Conservation (phyloP, 345 rosid species). For the Capsella bursapastoris region DNA sequence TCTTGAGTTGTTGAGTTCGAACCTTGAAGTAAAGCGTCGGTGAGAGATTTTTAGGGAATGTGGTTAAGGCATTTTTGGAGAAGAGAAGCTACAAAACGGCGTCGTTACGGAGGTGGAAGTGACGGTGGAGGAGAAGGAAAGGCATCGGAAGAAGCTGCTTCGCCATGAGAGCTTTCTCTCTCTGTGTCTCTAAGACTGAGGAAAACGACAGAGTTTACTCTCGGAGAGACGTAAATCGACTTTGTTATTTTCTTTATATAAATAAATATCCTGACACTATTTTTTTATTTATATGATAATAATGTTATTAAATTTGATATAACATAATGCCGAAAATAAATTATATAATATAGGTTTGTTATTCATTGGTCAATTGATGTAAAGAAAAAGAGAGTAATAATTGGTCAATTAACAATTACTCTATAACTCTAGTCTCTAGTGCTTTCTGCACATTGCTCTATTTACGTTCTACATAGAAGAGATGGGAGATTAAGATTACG, state of each 20-base stretch:
- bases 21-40: constrained; percentile 37
- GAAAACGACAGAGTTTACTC: constrained; percentile 53
- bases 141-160: constrained; percentile 47
- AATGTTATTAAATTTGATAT: constrained; percentile 2
- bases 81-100: constrained; percentile 43
- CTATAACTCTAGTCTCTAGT: not conserved
- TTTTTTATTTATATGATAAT: not conserved
- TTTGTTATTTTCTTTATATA: constrained; percentile 35
- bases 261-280: constrained; percentile 25
- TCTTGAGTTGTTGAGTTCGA: constrained; percentile 18
- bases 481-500: no score
- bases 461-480: no score
- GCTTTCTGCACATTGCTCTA: not conserved
- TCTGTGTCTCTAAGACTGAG: constrained; percentile 21
- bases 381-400: not conserved
- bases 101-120: constrained; percentile 39
- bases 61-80: constrained; percentile 20
- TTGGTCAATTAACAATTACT: not conserved
- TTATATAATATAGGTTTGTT: not conserved
- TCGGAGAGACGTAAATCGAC: constrained; percentile 34
- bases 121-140: constrained; percentile 32
- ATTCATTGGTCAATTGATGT: constrained; percentile 14
- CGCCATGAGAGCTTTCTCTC: constrained; percentile 47
- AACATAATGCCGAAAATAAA: constrained; percentile 23
- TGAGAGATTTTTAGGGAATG: constrained; percentile 42